A percentile compares a stretch with the other conserved stretches of the same genome.
Conservation (phyloP, 2,329 filamentous ascomycete genomes). For the Sporothrix pseudoabietina region DNA sequence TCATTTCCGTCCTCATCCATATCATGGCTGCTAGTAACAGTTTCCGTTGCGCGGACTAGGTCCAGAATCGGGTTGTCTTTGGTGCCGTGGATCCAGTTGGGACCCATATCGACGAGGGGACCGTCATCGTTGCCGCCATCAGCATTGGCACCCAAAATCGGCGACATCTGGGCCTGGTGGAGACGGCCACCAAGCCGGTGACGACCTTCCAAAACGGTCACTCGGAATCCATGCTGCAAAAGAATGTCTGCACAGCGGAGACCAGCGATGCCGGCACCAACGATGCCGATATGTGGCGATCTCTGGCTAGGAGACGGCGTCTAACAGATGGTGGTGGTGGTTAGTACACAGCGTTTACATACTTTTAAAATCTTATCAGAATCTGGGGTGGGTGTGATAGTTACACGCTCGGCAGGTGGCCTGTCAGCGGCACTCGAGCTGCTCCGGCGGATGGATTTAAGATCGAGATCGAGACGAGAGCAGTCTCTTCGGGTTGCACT, state of each 20-base stretch:
- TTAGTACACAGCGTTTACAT: background rate
- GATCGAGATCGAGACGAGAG: slow-evolving; percentile 55
- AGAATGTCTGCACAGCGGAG: slow-evolving; percentile 71
- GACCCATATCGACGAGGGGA: slow-evolving; percentile 60
- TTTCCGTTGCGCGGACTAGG: slow-evolving; percentile 64
- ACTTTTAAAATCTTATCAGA: background rate
- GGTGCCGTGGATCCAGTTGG: slow-evolving; percentile 82
- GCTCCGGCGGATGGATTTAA: slow-evolving; percentile 47
- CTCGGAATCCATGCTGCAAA: slow-evolving; percentile 63
- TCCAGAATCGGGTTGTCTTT: slow-evolving; percentile 70
- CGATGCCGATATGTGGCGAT: slow-evolving; percentile 61
- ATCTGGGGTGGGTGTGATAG: background rate
- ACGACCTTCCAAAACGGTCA: slow-evolving; percentile 70
- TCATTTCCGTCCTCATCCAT: slow-evolving; percentile 48
- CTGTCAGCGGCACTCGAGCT: slow-evolving; percentile 31
- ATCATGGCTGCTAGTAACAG: slow-evolving; percentile 52
- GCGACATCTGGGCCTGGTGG: slow-evolving; percentile 51
- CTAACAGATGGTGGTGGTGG: background rate
- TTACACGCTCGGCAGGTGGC: slow-evolving; percentile 11
- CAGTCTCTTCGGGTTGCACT: slow-evolving; percentile 48
- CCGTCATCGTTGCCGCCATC: slow-evolving; percentile 42
- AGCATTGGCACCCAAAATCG: background rate
- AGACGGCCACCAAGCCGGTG: slow-evolving; percentile 68
- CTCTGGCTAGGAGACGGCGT: slow-evolving; percentile 27
- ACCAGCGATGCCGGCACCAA: slow-evolving; percentile 71